Evolutionary conservation across 768 basidiomycete species (phyloP), one percentile per base, ranked within the genome.

Genomic region (Trametes coccinea): DNA sequence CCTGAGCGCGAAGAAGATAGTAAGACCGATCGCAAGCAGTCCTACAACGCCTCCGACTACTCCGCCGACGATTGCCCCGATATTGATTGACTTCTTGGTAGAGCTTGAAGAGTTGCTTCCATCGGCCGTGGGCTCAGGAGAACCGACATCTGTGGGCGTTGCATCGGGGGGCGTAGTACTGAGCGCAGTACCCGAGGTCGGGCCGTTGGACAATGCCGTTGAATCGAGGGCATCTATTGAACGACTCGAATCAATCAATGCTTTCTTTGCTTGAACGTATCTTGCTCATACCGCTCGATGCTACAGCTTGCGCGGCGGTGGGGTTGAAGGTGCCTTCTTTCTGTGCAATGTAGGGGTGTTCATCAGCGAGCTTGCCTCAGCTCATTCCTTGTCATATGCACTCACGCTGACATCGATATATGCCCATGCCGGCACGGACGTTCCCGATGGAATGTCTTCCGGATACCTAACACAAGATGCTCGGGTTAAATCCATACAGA

Each of bases 381-480:
- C 9, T 4, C 14, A 5, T 17, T 27, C 33, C 2, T 22, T 4
- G 11, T 4, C 37, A 14, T 8, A 22, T 17, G 29, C 8, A 58
- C 54, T 14, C 2, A 59, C 62, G 27, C 46, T 63, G 29, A 63
- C 44, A 37, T 63, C 62, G n/a, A 63, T 31, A 30, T 63, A 63
- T 11, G 62, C 62, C 62, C 62, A 63, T 6, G 62, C 62, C 10
- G 62, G 62, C 3, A 63, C 54, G 13, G 62, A 29, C 5, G 58
- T 63, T 0, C 47, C 62, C 2, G 10, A 2, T 1, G 53, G 48
- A n/a, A 63, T 63, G 48, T 55, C 45, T 22, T 59, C 57, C 0
- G 62, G 62, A 40, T 55, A 63, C 33, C 62, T 59, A n/a, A 9
- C 10, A 22, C 22, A 22, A 22, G 22, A 22, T 22, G 22, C 13